phyloP scores from a whole-genome alignment of 2,329 filamentous ascomycete species.

The Zalaria sp. region DNA sequence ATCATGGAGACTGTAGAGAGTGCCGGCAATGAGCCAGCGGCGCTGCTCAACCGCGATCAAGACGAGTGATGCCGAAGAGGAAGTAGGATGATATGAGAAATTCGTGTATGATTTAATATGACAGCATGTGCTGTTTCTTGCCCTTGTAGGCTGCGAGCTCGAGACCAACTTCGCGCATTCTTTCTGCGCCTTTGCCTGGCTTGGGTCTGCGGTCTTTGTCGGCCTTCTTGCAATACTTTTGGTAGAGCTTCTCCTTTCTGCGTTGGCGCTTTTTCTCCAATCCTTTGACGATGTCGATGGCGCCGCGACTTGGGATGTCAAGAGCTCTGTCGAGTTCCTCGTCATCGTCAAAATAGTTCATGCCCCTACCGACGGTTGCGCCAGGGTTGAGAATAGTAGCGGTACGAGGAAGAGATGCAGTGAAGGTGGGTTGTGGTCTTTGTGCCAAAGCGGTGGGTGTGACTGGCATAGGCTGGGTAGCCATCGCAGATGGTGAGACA shows the following conservation, averaged over 20 bases:
- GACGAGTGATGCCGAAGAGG: not conserved
- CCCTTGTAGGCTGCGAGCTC: conserved; percentile 70
- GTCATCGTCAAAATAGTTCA: conserved; percentile 11
- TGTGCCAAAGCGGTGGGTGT: conserved; percentile 12
- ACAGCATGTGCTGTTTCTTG: conserved; percentile 39
- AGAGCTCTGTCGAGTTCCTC: conserved; percentile 25
- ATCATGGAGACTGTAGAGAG: conserved; percentile 2
- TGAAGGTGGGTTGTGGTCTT: conserved; percentile 55
- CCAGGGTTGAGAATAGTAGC: conserved; percentile 14
- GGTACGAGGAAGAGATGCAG: conserved; percentile 68
- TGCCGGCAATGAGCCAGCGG: conserved; percentile 4
- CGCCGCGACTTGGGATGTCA: conserved; percentile 66
- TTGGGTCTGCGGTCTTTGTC: conserved; percentile 50
- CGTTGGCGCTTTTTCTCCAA: conserved; percentile 88
- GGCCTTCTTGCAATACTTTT: conserved; percentile 76
- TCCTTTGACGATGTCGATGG: conserved; percentile 94
- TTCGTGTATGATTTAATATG: conserved; percentile 18
- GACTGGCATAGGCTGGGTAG: conserved; percentile 23
- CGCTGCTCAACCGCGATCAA: conserved; percentile 5
- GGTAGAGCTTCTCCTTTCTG: conserved; percentile 81
- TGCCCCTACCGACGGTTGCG: conserved; percentile 43
- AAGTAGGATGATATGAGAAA: no score
- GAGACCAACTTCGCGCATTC: conserved; percentile 85
- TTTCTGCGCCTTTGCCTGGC: conserved; percentile 77
- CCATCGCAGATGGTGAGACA: conserved; percentile 21